Conservation (phyloP, 192 early-diverging fungal genomes). For the Podila minutissima region DNA sequence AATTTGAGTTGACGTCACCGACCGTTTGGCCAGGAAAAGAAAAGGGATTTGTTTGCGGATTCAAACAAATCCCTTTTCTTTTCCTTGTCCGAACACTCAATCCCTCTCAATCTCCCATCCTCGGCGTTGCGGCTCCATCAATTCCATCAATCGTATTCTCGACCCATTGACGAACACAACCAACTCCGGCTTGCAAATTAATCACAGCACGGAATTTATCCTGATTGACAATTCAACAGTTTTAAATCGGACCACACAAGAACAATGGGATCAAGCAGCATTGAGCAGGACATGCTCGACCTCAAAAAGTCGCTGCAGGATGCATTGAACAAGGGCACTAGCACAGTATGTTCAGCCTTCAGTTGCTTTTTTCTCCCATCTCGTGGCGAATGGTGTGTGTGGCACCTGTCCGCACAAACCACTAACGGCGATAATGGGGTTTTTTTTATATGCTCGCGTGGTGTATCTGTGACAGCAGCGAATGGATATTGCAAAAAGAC, state of each 20-base stretch:
- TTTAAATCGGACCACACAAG: background rate
- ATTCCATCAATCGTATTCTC: too few species aligned
- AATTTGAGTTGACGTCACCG: too few species aligned
- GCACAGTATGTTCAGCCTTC: conserved; percentile 14
- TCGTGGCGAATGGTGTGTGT: too few species aligned
- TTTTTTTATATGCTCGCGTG: background rate
- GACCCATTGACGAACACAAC: too few species aligned
- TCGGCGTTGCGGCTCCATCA: too few species aligned
- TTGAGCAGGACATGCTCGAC: conserved; percentile 46
- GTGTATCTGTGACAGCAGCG: background rate
- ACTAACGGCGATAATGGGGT: background rate
- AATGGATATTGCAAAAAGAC: background rate
- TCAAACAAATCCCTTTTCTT: too few species aligned
- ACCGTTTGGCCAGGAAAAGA: too few species aligned
- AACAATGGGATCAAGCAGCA: conserved; percentile 28
- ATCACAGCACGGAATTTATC: too few species aligned
- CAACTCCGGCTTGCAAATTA: too few species aligned
- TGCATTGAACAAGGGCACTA: conserved; percentile 36
- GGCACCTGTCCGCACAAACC: background rate
- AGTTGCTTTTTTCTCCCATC: background rate
- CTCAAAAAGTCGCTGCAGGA: conserved; percentile 47
- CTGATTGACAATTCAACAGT: background rate
- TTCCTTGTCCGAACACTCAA: too few species aligned
- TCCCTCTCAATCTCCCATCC: too few species aligned
- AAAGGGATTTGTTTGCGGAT: too few species aligned